Conservation (phyloP, 1,139 yeast genomes). For the Maudiozyma humilis region DNA sequence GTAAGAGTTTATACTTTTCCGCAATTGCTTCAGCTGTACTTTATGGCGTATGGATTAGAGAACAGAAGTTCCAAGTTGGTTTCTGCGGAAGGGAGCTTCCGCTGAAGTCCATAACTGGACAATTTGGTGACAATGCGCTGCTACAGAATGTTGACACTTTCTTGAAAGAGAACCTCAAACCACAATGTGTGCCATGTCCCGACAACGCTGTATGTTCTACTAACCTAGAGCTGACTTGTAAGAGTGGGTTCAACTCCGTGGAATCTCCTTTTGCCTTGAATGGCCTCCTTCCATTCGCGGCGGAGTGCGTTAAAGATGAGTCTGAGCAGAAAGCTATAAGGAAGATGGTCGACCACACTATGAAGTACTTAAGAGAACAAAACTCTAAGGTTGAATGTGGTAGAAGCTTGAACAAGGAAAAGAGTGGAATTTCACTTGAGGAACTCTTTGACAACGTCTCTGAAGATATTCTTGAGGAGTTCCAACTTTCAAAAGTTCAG, state of each 20-base stretch:
- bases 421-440: slow-evolving; percentile 41
- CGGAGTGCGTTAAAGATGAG: slow-evolving; percentile 60
- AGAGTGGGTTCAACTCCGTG: slow-evolving; percentile 48
- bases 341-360: slow-evolving; percentile 52
- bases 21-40: slow-evolving; percentile 14
- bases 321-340: slow-evolving; percentile 57
- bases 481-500: not conserved
- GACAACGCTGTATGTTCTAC: slow-evolving; percentile 62
- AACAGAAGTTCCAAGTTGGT: slow-evolving; percentile 49
- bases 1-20: not conserved
- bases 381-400: slow-evolving; percentile 61
- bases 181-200: slow-evolving; percentile 69
- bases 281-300: slow-evolving; percentile 48
- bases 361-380: slow-evolving; percentile 51
- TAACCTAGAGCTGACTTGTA: slow-evolving; percentile 49
- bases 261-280: slow-evolving; percentile 31
- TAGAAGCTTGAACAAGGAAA: slow-evolving; percentile 33
- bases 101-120: slow-evolving; percentile 4
- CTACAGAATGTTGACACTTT: slow-evolving; percentile 3
- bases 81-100: slow-evolving; percentile 47
- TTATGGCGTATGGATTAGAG: slow-evolving; percentile 49
- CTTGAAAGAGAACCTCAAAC: slow-evolving; percentile 31
- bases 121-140: slow-evolving; percentile 4
- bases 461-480: slow-evolving; percentile 1
- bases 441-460: slow-evolving; percentile 41